These are phyloP conservation scores for Scleroderma citrinum DNA, from an alignment of 768 basidiomycete species.

Conservation along the genomic window DNA sequence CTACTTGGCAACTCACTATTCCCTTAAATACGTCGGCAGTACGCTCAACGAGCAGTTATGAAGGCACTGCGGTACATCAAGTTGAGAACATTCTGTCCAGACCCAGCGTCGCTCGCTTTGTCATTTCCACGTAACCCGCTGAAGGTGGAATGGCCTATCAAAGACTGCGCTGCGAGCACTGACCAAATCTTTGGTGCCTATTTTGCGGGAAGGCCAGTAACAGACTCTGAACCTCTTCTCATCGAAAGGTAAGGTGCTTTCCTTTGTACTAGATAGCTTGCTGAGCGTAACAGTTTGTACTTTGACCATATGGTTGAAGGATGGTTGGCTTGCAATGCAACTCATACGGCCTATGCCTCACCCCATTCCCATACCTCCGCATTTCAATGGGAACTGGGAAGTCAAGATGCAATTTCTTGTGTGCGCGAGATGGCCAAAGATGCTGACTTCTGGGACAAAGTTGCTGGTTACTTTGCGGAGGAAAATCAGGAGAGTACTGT, in stretches of 20 bases:
- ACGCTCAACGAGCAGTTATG: constrained; percentile 69
- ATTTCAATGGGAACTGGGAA: constrained; percentile 55
- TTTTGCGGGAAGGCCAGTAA: constrained; percentile 34
- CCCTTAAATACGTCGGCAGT: constrained; percentile 32
- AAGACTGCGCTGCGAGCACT: constrained; percentile 49
- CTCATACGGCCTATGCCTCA: constrained; percentile 38
- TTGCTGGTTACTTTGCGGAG: constrained; percentile 67
- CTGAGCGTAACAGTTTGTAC: constrained; percentile 35
- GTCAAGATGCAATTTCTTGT: constrained; percentile 43
- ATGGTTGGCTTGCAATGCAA: constrained; percentile 60
- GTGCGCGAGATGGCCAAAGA: constrained; percentile 44
- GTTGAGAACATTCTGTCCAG: constrained; percentile 61
- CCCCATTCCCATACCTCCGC: constrained; percentile 46
- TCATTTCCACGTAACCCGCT: constrained; percentile 65
- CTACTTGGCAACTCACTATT: not conserved
- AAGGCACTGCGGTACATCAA: constrained; percentile 76
- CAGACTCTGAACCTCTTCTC: not conserved
- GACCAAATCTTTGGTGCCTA: constrained; percentile 51
- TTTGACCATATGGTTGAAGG: constrained; percentile 56
- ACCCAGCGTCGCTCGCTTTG: constrained; percentile 53
- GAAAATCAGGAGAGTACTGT: constrained; percentile 67
- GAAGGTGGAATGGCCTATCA: constrained; percentile 42
- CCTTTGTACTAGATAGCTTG: not conserved
- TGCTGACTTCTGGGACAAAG: constrained; percentile 58
- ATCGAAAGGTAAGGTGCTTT: not conserved